A percentile compares a stretch with the other conserved stretches of the same genome.
Evolutionary conservation across 176 grass and related monocot species (phyloP).

Genomic region (Hordeum vulgare): DNA sequence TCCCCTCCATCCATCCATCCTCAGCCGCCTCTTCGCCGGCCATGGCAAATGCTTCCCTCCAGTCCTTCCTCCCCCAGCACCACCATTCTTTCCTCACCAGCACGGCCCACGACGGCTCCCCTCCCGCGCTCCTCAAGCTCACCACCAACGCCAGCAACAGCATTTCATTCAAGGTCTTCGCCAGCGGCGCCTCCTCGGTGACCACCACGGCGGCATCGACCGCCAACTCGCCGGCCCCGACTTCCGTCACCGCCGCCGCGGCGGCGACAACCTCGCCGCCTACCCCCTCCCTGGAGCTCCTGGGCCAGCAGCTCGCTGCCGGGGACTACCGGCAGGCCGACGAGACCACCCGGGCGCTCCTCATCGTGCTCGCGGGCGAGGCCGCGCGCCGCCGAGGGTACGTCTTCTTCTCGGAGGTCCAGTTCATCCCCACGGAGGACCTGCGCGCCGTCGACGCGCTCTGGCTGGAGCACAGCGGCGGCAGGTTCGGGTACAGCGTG

Average conservation of each 20-base stretch:
- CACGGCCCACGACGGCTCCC: slow-evolving; percentile 33
- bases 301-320: slow-evolving; percentile 35
- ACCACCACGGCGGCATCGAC: slow-evolving; percentile 20
- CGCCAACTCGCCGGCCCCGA: slow-evolving; percentile 10
- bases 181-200: slow-evolving; percentile 50
- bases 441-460: slow-evolving; percentile 66
- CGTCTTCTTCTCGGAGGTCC: slow-evolving; percentile 95
- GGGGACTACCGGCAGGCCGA: slow-evolving; percentile 68
- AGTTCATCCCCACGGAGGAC: slow-evolving; percentile 59
- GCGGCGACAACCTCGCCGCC: not conserved
- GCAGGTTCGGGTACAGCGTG: slow-evolving; percentile 77
- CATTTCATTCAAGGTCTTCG: slow-evolving; percentile 51
- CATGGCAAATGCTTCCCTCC: slow-evolving; percentile 57
- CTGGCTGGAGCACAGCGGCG: slow-evolving; percentile 65
- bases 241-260: not conserved
- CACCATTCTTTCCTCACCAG: slow-evolving; percentile 35
- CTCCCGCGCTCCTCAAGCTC: slow-evolving; percentile 21
- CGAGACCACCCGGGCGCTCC: slow-evolving; percentile 72
- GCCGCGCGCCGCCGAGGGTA: slow-evolving; percentile 77
- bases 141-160: slow-evolving; percentile 6
- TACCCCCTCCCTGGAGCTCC: slow-evolving; percentile 46
- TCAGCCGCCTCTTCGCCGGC: not conserved
- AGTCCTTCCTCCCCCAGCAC: slow-evolving; percentile 57
- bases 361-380: slow-evolving; percentile 76
- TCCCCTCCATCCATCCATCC: not conserved